phyloP scores from a whole-genome alignment of 306 rosid species.

The Ormosia semicastrata region DNA sequence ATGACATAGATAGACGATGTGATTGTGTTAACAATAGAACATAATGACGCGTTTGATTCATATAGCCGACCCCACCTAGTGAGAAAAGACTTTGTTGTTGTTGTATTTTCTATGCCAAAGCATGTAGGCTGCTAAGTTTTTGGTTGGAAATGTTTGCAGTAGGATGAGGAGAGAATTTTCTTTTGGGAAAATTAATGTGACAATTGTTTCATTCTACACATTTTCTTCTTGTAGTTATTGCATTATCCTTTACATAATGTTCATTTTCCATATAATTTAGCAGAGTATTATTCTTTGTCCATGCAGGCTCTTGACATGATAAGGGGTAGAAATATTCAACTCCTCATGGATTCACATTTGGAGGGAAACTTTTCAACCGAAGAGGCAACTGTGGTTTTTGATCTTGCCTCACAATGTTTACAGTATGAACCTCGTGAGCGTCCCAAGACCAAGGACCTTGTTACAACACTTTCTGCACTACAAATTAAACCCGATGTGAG shows the following conservation, averaged over 20 bases:
- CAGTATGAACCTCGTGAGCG: constrained; percentile 77
- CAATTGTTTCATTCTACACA: not conserved
- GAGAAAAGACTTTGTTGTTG: no score
- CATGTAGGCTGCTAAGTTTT: not conserved
- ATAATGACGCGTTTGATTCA: no score
- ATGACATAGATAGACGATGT: no score
- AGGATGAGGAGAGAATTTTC: not conserved
- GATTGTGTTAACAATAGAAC: no score
- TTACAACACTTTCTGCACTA: constrained; percentile 51
- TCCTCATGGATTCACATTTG: constrained; percentile 84
- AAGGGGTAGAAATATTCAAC: constrained; percentile 65
- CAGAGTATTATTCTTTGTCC: not conserved
- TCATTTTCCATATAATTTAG: not conserved
- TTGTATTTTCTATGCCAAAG: not conserved
- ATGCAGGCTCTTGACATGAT: constrained; percentile 83
- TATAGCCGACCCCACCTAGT: no score
- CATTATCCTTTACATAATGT: not conserved
- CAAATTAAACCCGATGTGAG: constrained; percentile 70
- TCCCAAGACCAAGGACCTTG: constrained; percentile 66
- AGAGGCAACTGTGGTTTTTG: constrained; percentile 79
- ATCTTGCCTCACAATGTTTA: constrained; percentile 72
- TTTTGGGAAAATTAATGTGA: not conserved
- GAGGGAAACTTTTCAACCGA: constrained; percentile 76
- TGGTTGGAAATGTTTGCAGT: not conserved
- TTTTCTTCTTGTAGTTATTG: not conserved